Evolutionary conservation across 345 rosid genomes (phyloP).

Genomic region (Kandelia obovata): DNA sequence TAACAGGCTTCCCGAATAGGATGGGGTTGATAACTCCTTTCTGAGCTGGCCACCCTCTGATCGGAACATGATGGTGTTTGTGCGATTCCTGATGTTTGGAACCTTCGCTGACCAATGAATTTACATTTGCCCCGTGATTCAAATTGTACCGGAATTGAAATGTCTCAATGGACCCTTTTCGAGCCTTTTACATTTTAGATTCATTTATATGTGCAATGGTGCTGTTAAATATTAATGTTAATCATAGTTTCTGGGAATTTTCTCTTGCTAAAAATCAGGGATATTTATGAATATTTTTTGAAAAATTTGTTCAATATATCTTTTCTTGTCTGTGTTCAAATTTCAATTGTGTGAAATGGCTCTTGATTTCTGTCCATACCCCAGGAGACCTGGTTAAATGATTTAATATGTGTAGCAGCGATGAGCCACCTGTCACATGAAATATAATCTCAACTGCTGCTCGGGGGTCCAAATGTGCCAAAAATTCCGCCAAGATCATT

Average conservation of each 20-base stretch:
- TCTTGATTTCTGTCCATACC: no score
- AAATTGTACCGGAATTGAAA: not conserved
- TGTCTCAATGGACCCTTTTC: not conserved
- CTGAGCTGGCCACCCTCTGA: constrained; percentile 6
- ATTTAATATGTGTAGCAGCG: no score
- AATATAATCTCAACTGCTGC: no score
- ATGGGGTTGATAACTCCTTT: constrained; percentile 3
- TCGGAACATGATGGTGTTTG: constrained; percentile 6
- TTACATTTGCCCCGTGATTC: not conserved
- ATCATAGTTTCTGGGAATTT: not conserved
- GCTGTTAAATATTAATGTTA: no score
- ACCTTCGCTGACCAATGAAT: constrained; percentile 1
- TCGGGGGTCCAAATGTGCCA: no score
- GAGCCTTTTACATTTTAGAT: not conserved
- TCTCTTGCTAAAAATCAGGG: not conserved
- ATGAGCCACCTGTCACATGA: no score
- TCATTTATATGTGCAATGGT: not conserved
- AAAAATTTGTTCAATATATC: no score
- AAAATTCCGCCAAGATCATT: no score
- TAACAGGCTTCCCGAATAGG: not conserved
- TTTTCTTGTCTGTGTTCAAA: no score
- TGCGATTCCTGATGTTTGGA: not conserved
- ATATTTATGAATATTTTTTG: no score
- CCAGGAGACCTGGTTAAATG: no score
- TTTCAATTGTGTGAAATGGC: no score